Conservation (phyloP, 768 basidiomycete genomes). For the Tricholoma hemisulphureum region DNA sequence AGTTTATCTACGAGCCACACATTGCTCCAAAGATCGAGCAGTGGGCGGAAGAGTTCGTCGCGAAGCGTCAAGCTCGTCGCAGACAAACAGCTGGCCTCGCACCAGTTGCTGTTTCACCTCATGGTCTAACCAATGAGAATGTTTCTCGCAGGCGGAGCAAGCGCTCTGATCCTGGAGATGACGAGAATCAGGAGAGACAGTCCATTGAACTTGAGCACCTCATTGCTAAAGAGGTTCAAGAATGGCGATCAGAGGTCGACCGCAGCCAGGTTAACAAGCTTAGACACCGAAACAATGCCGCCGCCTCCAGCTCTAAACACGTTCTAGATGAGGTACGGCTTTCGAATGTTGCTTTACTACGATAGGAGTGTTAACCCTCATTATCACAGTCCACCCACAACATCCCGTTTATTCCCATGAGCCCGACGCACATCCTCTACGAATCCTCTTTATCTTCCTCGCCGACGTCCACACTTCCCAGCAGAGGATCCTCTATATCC, state of each 20-base stretch:
- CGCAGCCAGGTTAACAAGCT: slow-evolving; percentile 26
- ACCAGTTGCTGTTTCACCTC: slow-evolving; percentile 13
- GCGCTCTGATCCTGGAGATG: slow-evolving; percentile 18
- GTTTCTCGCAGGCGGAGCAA: slow-evolving; percentile 24
- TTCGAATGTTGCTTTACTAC: slow-evolving; percentile 2
- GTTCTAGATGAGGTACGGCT: slow-evolving; percentile 48
- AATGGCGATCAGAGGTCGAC: slow-evolving; percentile 50
- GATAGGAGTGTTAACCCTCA: slow-evolving; percentile 3
- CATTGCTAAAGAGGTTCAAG: slow-evolving; percentile 46
- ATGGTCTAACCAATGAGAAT: slow-evolving; percentile 30
- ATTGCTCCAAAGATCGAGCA: slow-evolving; percentile 59
- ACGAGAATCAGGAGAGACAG: slow-evolving; percentile 17
- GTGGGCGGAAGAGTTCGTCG: slow-evolving; percentile 41
- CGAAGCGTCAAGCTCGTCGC: slow-evolving; percentile 28
- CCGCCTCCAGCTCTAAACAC: slow-evolving; percentile 17
- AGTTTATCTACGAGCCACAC: slow-evolving; percentile 73
- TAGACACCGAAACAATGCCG: slow-evolving; percentile 31
- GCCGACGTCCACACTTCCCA: slow-evolving; percentile 24
- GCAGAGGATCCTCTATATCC: slow-evolving; percentile 23
- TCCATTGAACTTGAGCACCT: slow-evolving; percentile 53
- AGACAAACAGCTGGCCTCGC: slow-evolving; percentile 27
- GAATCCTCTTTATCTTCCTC: slow-evolving; percentile 32
- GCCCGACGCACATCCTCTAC: slow-evolving; percentile 48
- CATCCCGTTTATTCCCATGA: slow-evolving; percentile 46
- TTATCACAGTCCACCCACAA: slow-evolving; percentile 41